phyloP scores from a whole-genome alignment of 306 rosid genomes.

The Cajanus cajan region DNA sequence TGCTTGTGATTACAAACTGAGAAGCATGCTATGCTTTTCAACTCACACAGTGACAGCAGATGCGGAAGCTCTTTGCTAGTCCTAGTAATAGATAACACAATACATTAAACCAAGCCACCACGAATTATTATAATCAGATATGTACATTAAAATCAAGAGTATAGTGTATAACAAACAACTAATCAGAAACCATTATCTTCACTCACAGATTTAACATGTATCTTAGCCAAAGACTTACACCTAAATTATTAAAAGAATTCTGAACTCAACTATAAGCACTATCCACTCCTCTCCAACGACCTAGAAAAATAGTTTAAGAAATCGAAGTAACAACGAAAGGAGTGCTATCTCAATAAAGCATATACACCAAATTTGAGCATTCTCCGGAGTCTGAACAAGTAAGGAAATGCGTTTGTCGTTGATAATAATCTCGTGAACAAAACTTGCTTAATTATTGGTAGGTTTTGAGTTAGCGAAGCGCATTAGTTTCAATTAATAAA shows the following conservation, averaged over 20 bases:
- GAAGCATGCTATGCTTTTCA: slow-evolving; percentile 38
- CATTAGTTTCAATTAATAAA: background rate
- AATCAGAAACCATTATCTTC: background rate
- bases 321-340: background rate
- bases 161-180: background rate
- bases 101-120: slow-evolving; percentile 11
- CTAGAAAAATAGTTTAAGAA: background rate
- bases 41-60: slow-evolving; percentile 35
- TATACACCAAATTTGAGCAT: background rate
- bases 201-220: background rate
- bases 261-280: background rate
- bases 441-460: background rate
- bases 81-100: slow-evolving; percentile 38
- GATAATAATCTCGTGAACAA: background rate
- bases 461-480: background rate
- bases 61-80: slow-evolving; percentile 37
- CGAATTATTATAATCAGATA: background rate
- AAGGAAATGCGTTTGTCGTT: background rate
- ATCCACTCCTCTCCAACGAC: background rate
- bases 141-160: background rate
- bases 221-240: background rate
- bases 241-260: background rate
- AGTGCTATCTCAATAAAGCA: background rate
- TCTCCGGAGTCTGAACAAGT: background rate
- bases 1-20: slow-evolving; percentile 41